Evolutionary conservation across 805 yeast species (phyloP), one percentile per base, ranked within the genome.

Genomic region (Priceomyces melissophilus): DNA sequence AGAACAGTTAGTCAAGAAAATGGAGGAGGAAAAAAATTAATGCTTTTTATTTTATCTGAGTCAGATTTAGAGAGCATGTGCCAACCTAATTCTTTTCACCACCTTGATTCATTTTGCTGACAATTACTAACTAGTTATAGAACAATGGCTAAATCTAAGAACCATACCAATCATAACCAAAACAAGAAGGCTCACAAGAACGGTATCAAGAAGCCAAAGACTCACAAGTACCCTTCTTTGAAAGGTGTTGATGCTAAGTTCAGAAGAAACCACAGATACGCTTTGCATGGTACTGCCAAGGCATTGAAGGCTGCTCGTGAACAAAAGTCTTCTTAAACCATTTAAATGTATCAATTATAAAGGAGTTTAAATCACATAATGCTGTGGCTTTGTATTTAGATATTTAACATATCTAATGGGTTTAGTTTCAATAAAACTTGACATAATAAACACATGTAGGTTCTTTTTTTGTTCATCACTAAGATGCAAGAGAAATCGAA

Each of bases 141-240:
- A 67, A 73, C 64, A 77, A 91, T 93, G 99, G 73, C 99, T 76
- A 93, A 93, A 81, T 91, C 98, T 61, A 93, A 93, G 96, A 93
- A 93, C 80, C 98, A 93, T 76, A 93, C 99, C 78, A 90, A 89
- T 78, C 99, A 93, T 79, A 93, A 93, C 95, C 98, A 91, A 79
- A 87, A 85, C 89, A 86, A 77, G 74, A 93, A 93, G 95, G 98
- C 98, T 69, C 99, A 93, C 97, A 90, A 84, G 73, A 93, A 93
- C 86, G 99, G 99, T 81, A 91, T 93, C 81, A 91, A 91, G 87
- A 93, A 91, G 90, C 96, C 97, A 65, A 87, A 81, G 84, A 84
- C 96, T 69, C 77, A 82, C 95, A 90, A 87, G 81, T 89, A 91
- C 84, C 96, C 96, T 61, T 90, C 98, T 57, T 81, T 88, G 76